phyloP scores from a whole-genome alignment of 2,329 filamentous ascomycete genomes.

The Cordyceps pruinosa region DNA sequence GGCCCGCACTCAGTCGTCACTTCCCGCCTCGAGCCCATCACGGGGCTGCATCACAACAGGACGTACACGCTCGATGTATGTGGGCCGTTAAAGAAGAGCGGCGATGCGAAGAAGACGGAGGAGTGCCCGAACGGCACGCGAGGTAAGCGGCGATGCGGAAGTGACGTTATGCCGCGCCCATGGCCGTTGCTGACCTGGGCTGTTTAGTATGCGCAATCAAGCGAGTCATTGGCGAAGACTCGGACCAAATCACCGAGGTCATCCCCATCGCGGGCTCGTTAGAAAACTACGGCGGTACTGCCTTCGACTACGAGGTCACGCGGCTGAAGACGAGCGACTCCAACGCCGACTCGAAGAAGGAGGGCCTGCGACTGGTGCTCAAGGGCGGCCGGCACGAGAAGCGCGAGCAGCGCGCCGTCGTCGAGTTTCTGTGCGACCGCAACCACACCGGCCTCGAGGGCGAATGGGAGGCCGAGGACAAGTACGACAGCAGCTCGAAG shows the following conservation, averaged over 20 bases:
- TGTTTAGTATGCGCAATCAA: slow-evolving; percentile 67
- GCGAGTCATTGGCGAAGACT: slow-evolving; percentile 44
- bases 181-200: background rate
- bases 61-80: slow-evolving; percentile 81
- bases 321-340: slow-evolving; percentile 59
- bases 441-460: slow-evolving; percentile 68
- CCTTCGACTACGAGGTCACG: slow-evolving; percentile 59
- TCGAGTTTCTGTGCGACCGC: slow-evolving; percentile 78
- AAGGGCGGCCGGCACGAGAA: slow-evolving; percentile 49
- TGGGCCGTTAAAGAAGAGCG: slow-evolving; percentile 54
- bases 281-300: slow-evolving; percentile 46
- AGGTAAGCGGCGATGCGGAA: slow-evolving; percentile 41
- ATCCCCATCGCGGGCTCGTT: slow-evolving; percentile 72
- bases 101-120: slow-evolving; percentile 37
- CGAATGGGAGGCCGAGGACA: slow-evolving; percentile 51
- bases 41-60: slow-evolving; percentile 53
- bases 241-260: slow-evolving; percentile 46
- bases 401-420: slow-evolving; percentile 62
- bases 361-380: slow-evolving; percentile 67
- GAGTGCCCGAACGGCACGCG: slow-evolving; percentile 64
- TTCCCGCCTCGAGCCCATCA: slow-evolving; percentile 43
- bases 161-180: background rate
- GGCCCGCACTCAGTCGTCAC: slow-evolving; percentile 65
- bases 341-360: slow-evolving; percentile 56
- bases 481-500: slow-evolving; percentile 38